phyloP scores from a whole-genome alignment of 352 stramenopile genomes.

The Phytophthora cryptogea region DNA sequence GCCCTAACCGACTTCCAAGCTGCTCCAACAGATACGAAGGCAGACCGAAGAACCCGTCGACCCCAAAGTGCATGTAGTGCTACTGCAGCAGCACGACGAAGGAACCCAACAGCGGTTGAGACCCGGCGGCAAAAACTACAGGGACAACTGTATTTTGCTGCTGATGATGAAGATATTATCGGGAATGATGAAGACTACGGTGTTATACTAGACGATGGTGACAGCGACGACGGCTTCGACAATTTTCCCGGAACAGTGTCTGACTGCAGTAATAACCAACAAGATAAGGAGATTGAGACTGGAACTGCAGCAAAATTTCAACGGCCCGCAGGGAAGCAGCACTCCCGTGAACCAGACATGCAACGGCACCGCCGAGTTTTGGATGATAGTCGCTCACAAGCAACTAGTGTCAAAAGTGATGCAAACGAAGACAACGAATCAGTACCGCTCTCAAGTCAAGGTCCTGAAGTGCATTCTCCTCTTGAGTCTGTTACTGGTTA shows the following conservation, averaged over 20 bases:
- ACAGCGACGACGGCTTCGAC: constrained; percentile 39
- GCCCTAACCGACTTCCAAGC: constrained; percentile 24
- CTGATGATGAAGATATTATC: constrained; percentile 30
- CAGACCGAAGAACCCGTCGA: constrained; percentile 23
- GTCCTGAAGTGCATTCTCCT: constrained; percentile 2
- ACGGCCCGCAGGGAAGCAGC: not conserved
- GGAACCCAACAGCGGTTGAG: constrained; percentile 1
- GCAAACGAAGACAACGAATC: constrained; percentile 13
- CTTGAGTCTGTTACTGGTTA: constrained; percentile 22
- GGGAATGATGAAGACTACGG: constrained; percentile 49
- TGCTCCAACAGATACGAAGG: constrained; percentile 1
- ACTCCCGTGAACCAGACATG: not conserved
- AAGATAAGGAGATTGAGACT: not conserved
- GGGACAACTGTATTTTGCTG: constrained; percentile 29
- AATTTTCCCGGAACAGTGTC: constrained; percentile 16
- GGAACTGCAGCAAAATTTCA: not conserved
- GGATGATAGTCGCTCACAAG: constrained; percentile 29
- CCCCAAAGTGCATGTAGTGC: constrained; percentile 46
- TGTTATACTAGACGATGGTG: constrained; percentile 47
- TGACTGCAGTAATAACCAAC: constrained; percentile 13
- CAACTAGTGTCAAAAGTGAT: constrained; percentile 8
- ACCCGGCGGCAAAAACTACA: constrained; percentile 18
- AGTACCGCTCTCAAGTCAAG: constrained; percentile 5
- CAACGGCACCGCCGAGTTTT: constrained; percentile 36
- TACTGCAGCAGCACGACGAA: constrained; percentile 9